Evolutionary conservation across 2,329 filamentous ascomycete species (phyloP).

Genomic region (Corinectria fuckeliana): DNA sequence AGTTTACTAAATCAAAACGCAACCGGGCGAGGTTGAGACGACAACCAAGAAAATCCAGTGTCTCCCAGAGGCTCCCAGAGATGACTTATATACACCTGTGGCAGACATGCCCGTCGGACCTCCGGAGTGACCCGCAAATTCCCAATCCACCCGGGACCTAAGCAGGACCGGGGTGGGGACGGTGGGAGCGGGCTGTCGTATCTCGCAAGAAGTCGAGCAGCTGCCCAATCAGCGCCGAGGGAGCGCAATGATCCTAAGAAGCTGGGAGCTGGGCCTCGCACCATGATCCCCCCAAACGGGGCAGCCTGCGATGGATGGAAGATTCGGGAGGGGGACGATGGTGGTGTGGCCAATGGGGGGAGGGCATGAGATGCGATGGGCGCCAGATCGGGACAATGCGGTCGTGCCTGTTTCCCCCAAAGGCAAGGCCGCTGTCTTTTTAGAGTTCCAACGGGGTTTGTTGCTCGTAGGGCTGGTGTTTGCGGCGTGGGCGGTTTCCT

Average conservation of each 20-base stretch:
- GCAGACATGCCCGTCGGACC: background rate
- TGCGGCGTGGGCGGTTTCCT: background rate
- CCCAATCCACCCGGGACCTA: background rate
- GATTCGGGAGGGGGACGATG: background rate
- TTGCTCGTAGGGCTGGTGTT: constrained; percentile 1
- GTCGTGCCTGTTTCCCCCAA: background rate
- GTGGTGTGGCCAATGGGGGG: constrained; percentile 14
- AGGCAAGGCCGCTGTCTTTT: background rate
- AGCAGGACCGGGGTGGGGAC: constrained; percentile 9
- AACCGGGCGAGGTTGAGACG: background rate
- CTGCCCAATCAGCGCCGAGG: background rate
- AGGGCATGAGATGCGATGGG: constrained; percentile 4
- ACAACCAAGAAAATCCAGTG: background rate
- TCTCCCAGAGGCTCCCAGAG: background rate
- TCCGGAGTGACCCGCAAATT: constrained; percentile 10
- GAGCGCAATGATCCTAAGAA: background rate
- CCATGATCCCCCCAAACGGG: constrained; percentile 11
- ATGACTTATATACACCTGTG: constrained; percentile 11
- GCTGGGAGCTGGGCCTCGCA: constrained; percentile 7
- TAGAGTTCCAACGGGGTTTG: background rate
- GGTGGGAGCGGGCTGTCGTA: background rate
- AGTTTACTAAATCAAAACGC: no score
- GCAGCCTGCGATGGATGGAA: background rate
- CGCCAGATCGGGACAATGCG: constrained; percentile 12
- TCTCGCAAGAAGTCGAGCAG: constrained; percentile 7